Evolutionary conservation across 1,139 yeast genomes (phyloP), one percentile per base, ranked within the genome.

Genomic region (Yamadazyma epiphylla): DNA sequence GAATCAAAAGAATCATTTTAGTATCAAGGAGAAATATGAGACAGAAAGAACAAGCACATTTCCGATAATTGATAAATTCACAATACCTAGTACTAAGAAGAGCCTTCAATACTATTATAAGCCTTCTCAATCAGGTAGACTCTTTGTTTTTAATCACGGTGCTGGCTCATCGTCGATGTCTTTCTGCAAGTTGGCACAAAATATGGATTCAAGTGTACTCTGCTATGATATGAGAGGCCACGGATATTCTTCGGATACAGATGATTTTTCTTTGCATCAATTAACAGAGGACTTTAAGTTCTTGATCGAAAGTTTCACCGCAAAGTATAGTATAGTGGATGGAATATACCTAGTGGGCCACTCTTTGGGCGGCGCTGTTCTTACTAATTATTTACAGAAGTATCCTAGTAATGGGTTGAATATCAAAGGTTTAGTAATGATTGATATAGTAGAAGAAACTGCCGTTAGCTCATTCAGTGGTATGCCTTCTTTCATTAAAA

Each of bases 361-460:
- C 53, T 86, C 96, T 3, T 63, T 94, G 15, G 99, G 98, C 2
- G 98, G 97, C 0, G 70, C 96, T 0, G 78, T 91, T 3, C 65
- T 87, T 25, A 73, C 95, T 0, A 70, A 71, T 27, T 74, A 38
- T 35, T 46, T 43, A 29, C 38, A 27, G 15, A 30, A 14, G 2
- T 13, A 41, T 45, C 38, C 52, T 21, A 33, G 36, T 5, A 30
- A 42, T 13, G 28, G 32, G 5, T 37, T 47, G 33, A 42, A 59
- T 32, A 47, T 78, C 3, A 63, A 67, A 26, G 98, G 97, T 0
- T 57, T 91, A 5, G 73, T 76, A 0, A 77, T 89, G 64, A 58
- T 91, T 15, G 99, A 91, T 54, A 94, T 94, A 2, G 96, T 91
- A 3, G 98, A 91, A 50, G 97, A 89, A 38, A 82, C 91, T 0